Evolutionary conservation across 352 stramenopile genomes (phyloP).

Genomic region (Globisporangium viniferum): DNA sequence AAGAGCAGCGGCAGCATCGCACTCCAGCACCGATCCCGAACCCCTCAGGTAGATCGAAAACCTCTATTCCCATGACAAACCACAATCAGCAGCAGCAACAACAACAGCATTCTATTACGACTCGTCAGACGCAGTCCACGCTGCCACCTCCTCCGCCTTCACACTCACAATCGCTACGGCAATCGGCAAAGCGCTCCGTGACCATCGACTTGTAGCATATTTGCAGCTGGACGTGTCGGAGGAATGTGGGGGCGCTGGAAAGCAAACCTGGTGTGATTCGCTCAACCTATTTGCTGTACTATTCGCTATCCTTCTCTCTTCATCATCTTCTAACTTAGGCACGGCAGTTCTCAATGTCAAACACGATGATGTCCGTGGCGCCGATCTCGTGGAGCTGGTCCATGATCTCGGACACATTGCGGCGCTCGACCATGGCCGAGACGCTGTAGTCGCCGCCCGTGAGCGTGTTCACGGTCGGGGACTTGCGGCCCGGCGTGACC

Average conservation of each 20-base stretch:
- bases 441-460: conserved; percentile 86
- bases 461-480: conserved; percentile 92
- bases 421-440: conserved; percentile 91
- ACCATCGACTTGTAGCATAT: conserved; percentile 14
- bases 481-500: conserved; percentile 94
- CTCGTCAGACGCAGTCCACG: neutral
- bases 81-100: neutral
- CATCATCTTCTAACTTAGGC: conserved; percentile 36
- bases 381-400: conserved; percentile 94
- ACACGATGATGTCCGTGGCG: conserved; percentile 96
- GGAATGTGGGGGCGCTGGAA: neutral
- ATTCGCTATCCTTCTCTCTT: conserved; percentile 6
- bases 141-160: conserved; percentile 1
- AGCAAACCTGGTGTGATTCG: neutral
- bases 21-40: neutral
- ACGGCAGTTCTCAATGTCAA: conserved; percentile 95
- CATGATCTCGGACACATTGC: conserved; percentile 92
- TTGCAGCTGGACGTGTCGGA: neutral
- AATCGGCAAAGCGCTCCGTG: conserved; percentile 9
- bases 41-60: neutral
- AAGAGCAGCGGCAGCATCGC: neutral
- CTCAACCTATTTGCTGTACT: neutral
- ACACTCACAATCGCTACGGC: neutral
- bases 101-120: neutral
- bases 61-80: neutral